Conservation (phyloP, 768 basidiomycete genomes). For the Pisolithus sp. region DNA sequence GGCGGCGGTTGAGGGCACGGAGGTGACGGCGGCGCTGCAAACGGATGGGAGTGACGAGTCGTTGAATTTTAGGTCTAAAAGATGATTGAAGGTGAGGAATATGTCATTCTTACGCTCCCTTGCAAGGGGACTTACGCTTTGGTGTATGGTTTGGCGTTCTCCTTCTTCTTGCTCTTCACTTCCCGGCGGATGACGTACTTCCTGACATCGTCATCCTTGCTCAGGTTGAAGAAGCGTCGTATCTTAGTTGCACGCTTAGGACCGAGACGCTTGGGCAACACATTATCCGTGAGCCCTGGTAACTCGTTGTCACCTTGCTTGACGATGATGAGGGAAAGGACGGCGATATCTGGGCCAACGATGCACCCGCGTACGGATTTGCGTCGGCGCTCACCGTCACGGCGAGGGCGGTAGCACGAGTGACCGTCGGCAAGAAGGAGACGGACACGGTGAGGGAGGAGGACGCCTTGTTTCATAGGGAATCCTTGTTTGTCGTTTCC, state of each 20-base stretch:
- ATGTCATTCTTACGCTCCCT: too few relatives aligned
- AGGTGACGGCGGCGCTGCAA: conserved; percentile 96
- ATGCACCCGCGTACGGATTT: conserved; percentile 99
- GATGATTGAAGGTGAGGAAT: conserved; percentile 2
- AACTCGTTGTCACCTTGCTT: conserved; percentile 92
- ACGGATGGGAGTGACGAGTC: conserved; percentile 90
- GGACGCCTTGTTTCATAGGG: conserved; percentile 99
- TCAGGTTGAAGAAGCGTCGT: conserved; percentile 93
- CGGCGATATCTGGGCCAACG: conserved; percentile 93
- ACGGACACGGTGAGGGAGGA: conserved; percentile 87
- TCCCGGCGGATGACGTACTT: conserved; percentile 95
- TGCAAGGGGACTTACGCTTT: conserved; percentile 69
- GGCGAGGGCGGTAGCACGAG: conserved; percentile 94
- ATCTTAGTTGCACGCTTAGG: conserved; percentile 98
- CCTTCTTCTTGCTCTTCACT: conserved; percentile 85
- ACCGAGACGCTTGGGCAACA: conserved; percentile 92
- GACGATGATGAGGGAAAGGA: conserved; percentile 89
- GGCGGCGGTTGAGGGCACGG: conserved; percentile 79
- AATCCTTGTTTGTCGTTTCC: conserved; percentile 99
- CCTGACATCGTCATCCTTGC: conserved; percentile 97
- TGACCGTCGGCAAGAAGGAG: conserved; percentile 94
- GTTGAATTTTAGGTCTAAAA: conserved; percentile 88
- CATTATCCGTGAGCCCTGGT: conserved; percentile 84
- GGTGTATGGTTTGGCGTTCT: conserved; percentile 86
- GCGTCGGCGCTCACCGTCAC: conserved; percentile 94